Base-by-base conservation (phyloP, 768 basidiomycete genomes). In the Pulveroboletus frians region DNA sequence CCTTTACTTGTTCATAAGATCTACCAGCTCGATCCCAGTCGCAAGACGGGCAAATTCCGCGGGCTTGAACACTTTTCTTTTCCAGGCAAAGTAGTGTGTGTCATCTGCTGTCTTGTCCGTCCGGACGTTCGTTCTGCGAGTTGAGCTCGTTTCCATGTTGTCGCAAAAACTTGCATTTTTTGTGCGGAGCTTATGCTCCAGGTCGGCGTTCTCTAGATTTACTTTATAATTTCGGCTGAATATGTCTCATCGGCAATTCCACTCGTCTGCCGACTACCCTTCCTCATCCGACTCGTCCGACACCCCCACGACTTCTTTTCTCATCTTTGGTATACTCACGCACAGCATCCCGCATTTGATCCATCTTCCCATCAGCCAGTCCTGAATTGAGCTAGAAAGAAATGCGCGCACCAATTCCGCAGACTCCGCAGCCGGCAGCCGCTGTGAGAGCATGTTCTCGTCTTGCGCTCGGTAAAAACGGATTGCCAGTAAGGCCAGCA, bases 1-100 rank as follows among this genome's bases (percentile, higher is more conserved):
- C 85, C 88, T 0, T 85, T 88, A 59, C 81, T 91, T 53, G 74
- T 82, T 14, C 84, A 89, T 63, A 84, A 81, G 65, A 75, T 95
- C 15, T 96, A 81, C 59, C 88, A 89, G 61, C 75, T 98, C 46
- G 95, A 98, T 67, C 91, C 88, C 58, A 92, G 81, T 57, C 81
- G 85, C 35, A 79, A 75, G 7, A 79, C 79, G 0, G 79, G 80
- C 18, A 80, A 89, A 51, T 92, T 79, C 62, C 76, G 94, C 20
- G 90, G 97, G 84, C 69, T 93, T 17, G 95, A 98, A 50, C 78
- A 80, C 20, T 83, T 95, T 57, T 61, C 83, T 94, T 67, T 84
- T 94, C 83, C 84, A 83, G 64, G 84, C 84, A 15, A 88, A 90
- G 63, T 91, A 67, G 59, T 34, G 26, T 3, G 2, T 15, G 15